Evolutionary conservation across 257 asterid species (phyloP), one percentile per base, ranked within the genome.

Genomic region (Solanum clarkiae): DNA sequence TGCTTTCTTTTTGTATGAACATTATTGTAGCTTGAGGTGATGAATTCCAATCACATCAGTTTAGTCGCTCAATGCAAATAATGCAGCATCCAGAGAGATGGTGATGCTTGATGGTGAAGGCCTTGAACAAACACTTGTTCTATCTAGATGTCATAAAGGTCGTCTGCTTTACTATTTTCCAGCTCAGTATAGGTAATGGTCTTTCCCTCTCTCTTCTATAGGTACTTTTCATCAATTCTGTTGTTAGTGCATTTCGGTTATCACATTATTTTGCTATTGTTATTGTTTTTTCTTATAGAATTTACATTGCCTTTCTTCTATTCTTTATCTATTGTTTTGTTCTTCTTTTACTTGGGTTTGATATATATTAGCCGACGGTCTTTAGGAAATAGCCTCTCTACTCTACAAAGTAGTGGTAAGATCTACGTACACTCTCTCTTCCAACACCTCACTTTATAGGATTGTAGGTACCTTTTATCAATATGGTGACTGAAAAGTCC

Each of bases 131-230:
- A 91, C 88, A 84, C 95, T 95, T 85, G 88, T 84, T 81, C 92
- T 90, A 44, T 94, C 98, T 69, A 93, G 97, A 88, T 94, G 98
- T 90, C 98, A 92, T 87, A 95, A 95, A 93, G 99, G 99, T 85
- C 98, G 99, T 70, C 88, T 96, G 81, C 96, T 96, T 83, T 93
- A 93, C 88, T 96, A 96, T 84, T 96, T 92, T 86, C 98, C 98
- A 71, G 63, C 93, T 10, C 87, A 86, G 60, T 86, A 84, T 63
- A 57, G 95, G 99, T 93, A 92, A 84, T 83, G 80, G 55, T 71
- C 56, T 84, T 69, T 84, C 87, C 84, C 71, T 51, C 62, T 82
- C 84, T 65, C 81, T 74, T 63, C 80, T 75, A 18, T 40, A 17
- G 86, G 62, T 24, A 63, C 70, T 17, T 63, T 63, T 63, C 70